Evolutionary conservation across 2,329 filamentous ascomycete species (phyloP), one percentile per base, ranked within the genome.

Genomic region (Pyrenophora tritici-repentis): DNA sequence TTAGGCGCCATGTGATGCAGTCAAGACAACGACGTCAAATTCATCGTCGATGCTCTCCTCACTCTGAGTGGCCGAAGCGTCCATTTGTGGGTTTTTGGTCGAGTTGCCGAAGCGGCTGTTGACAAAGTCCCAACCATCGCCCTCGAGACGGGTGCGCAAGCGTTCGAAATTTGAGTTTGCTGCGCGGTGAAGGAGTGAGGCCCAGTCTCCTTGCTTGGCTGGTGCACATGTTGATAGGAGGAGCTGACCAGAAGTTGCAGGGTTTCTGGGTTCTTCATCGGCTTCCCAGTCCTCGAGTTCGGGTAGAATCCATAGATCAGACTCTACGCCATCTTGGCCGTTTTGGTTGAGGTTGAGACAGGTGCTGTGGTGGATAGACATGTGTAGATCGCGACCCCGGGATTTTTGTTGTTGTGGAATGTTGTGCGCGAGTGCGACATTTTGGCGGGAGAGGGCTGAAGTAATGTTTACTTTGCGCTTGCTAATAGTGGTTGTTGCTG

Each of bases 121-220:
- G 0, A 72, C 57, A 39, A 73, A 73, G 13, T 66, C 66, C 70
- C 70, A 72, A 2, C 69, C 66, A 16, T 73, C 70, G 2, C 64
- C 65, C 31, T 73, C 70, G 1, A 73, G 56, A 7, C 64, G 50
- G 2, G 58, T 55, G 13, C 66, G 53, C 14, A 72, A 50, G 0
- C 68, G 54, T 35, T 71, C 66, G 12, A 66, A 62, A 38, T 72
- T 72, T 3, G 64, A 67, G 1, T 54, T 62, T 2, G 66, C 68
- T 1, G 68, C 67, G 22, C 63, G 59, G 7, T 58, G 50, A 3
- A 72, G 43, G 0, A 70, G 52, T 2, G 59, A 55, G 2, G 61
- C 53, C 60, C 60, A 61, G 20, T 57, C 45, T 2, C 45, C 49
- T 2, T 42, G 37, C 3, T n/a, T 29, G 38, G 17, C 18, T 47